These are phyloP conservation scores for Ustilago sp. DNA, from an alignment of 1,284 basidiomycete genomes.

Conservation along the genomic window DNA sequence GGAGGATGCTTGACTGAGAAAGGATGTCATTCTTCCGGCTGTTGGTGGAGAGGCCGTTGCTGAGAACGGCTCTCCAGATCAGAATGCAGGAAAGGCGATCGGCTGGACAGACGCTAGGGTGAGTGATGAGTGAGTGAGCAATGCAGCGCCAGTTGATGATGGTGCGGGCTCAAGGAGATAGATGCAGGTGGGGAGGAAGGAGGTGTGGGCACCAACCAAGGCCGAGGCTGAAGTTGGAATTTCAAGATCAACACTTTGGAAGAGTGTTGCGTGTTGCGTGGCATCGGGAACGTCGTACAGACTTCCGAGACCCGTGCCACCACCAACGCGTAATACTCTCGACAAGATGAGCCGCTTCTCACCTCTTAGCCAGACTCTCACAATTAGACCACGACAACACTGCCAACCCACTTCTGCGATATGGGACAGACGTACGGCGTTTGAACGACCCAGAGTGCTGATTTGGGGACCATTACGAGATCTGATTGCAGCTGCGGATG, in stretches of 20 bases:
- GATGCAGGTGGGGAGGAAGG: neutral
- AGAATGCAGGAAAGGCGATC: neutral
- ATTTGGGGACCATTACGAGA: neutral
- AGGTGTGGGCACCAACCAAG: conserved; percentile 6
- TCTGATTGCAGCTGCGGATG: neutral
- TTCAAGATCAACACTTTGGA: conserved; percentile 22
- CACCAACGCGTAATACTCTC: neutral
- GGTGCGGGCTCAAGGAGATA: neutral
- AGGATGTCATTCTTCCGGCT: conserved; percentile 50
- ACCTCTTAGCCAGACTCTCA: neutral
- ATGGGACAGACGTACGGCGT: neutral
- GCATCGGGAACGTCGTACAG: neutral
- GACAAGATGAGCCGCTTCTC: neutral
- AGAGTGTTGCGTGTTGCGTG: conserved; percentile 6
- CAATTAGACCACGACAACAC: neutral
- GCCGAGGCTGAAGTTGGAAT: conserved; percentile 13
- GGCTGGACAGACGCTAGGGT: neutral
- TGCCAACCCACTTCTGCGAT: neutral
- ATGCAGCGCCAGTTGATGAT: neutral
- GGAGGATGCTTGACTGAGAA: conserved; percentile 62
- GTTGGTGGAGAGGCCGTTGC: neutral
- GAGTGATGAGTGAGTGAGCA: neutral
- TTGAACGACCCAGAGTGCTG: neutral
- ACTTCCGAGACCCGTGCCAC: neutral
- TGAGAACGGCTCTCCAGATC: neutral